Percentiles rank a stretch among this genome's conserved stretches.
phyloP scores from a whole-genome alignment of 2,329 filamentous ascomycete species.

The Colletotrichum sp. region DNA sequence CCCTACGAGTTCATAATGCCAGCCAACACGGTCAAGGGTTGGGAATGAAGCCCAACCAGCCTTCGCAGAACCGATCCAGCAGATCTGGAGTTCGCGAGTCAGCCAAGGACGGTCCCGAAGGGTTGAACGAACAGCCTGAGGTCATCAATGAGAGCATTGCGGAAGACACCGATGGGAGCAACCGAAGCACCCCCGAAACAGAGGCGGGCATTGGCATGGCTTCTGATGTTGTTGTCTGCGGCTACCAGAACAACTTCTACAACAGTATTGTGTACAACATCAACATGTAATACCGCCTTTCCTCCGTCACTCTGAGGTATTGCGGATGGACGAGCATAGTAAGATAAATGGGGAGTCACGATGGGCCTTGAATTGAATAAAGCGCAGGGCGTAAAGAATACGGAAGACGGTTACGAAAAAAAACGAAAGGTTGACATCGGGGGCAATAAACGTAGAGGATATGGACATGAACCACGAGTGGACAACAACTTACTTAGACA shows the following conservation, averaged over 20 bases:
- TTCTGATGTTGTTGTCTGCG: background rate
- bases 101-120: background rate
- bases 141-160: background rate
- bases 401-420: background rate
- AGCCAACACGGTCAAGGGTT: background rate
- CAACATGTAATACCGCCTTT: background rate
- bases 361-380: background rate
- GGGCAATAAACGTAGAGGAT: background rate
- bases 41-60: background rate
- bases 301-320: background rate
- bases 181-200: background rate
- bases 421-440: background rate
- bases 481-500: background rate
- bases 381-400: background rate
- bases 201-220: background rate
- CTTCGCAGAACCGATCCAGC: background rate
- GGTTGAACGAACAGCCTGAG: background rate
- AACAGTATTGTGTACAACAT: background rate
- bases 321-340: background rate
- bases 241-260: background rate
- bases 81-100: accelerated
- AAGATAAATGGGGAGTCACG: background rate
- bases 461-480: background rate
- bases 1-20: background rate
- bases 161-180: background rate